Evolutionary conservation across 768 basidiomycete genomes (phyloP).

Genomic region (Sporobolomyces roseus): DNA sequence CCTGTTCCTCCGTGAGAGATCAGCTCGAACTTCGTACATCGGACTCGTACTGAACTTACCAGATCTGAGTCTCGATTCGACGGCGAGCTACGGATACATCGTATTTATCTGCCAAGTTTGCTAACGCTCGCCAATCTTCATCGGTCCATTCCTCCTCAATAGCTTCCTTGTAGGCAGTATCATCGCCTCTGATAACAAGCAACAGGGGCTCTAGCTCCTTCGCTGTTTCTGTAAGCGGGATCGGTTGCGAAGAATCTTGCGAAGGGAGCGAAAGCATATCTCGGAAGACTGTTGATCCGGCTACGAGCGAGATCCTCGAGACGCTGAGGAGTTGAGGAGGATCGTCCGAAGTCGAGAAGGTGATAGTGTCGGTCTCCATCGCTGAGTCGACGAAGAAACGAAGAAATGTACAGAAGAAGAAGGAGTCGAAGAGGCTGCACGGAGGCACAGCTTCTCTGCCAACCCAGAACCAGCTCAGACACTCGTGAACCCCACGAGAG

Average conservation of each 20-base stretch:
- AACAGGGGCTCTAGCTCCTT: not conserved
- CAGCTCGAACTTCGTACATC: not conserved
- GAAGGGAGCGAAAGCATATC: not conserved
- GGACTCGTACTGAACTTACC: not conserved
- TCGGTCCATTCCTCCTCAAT: not conserved
- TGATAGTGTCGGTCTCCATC: not conserved
- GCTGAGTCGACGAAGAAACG: not conserved
- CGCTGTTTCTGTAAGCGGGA: not conserved
- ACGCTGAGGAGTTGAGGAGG: not conserved
- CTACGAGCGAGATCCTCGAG: not conserved
- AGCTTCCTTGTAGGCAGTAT: not conserved
- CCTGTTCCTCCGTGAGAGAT: no score
- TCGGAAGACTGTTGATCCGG: not conserved
- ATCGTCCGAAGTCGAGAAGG: not conserved
- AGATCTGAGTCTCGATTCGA: not conserved
- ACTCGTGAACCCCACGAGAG: no score
- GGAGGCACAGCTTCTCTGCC: no score
- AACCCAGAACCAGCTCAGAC: no score
- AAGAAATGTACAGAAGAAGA: not conserved
- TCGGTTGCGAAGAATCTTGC: not conserved
- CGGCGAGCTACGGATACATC: not conserved
- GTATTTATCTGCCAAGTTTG: not conserved
- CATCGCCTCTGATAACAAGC: not conserved
- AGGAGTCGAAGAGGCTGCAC: no score
- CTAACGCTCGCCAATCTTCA: not conserved